Conservation (phyloP, 768 basidiomycete genomes). For the Phaeotremella fagi region DNA sequence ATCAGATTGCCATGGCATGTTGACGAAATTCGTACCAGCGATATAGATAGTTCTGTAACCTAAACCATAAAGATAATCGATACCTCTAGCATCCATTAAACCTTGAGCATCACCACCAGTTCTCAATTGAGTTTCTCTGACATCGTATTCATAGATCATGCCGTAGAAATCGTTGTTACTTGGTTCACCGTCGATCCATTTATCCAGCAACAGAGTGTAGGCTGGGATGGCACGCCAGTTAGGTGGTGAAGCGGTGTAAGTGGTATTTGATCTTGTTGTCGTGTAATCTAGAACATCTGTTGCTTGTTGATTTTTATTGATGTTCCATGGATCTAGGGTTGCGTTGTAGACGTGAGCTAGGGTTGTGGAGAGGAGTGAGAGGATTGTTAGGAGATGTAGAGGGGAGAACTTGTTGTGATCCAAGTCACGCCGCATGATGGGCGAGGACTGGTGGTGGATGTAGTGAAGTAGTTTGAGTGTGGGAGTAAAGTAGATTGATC, state of each 20-base stretch:
- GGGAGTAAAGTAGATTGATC: too few species aligned
- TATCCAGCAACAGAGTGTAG: constrained; percentile 63
- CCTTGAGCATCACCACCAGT: constrained; percentile 86
- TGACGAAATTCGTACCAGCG: constrained; percentile 85
- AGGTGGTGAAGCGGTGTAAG: constrained; percentile 69
- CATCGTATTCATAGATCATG: constrained; percentile 74
- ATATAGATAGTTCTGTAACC: constrained; percentile 79
- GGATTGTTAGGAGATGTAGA: background rate
- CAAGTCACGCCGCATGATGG: constrained; percentile 2
- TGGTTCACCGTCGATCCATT: constrained; percentile 90
- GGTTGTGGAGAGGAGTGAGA: background rate
- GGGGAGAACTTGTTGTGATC: background rate
- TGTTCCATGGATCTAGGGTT: constrained; percentile 46
- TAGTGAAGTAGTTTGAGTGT: too few species aligned
- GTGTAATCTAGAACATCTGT: constrained; percentile 61
- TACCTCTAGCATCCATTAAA: constrained; percentile 55
- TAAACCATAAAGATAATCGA: constrained; percentile 89
- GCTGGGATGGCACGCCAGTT: constrained; percentile 67
- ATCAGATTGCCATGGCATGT: constrained; percentile 97
- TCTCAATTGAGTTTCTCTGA: constrained; percentile 80
- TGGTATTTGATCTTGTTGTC: constrained; percentile 57
- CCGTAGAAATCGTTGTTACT: constrained; percentile 84
- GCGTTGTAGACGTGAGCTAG: constrained; percentile 37
- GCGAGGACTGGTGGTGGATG: too few species aligned
- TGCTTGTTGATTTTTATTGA: constrained; percentile 44